Evolutionary conservation across 2,329 filamentous ascomycete genomes (phyloP), one percentile per base, ranked within the genome.

Genomic region (Graphilbum ipis-grandicollis): DNA sequence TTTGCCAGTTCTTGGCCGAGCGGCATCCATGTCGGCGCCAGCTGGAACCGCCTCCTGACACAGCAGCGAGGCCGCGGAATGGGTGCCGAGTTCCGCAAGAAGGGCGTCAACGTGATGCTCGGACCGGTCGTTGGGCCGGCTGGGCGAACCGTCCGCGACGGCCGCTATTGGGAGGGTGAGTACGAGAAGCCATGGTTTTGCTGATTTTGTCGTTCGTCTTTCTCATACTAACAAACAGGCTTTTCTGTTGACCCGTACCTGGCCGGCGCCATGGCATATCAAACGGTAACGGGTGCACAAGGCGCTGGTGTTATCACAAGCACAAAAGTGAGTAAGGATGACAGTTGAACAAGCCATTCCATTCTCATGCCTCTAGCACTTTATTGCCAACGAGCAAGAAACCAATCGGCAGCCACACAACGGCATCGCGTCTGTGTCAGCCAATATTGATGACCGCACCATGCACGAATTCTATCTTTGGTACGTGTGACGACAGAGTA

Each of bases 21-120:
- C 25, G 40, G 40, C 33, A 39, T 42, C 33, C 35, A 37, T 26
- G 35, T 44, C 3, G 33, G 36, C 26, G 29, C 36, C 1, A 60
- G 53, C 35, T 93, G 82, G 79, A 80, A 88, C 53, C 75, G 73
- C 41, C 60, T 68, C 8, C 64, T 88, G 34, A 72, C 80, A 40
- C 72, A 72, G 47, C 59, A 65, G 35, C 71, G 82, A 34, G 83
- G 75, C 19, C 58, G 68, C 37, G 77, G 75, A 33, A 84, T 92
- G 76, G 84, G 77, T 6, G 60, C 65, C 37, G 84, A 93, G 53
- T 81, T 82, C 51, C 69, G 66, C 41, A 70, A 58, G 31, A 92
- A 92, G 53, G 84, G 84, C 33, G 71, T 84, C 22, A 80, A 92
- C 50, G 66, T 90, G 14, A 68, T 79, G 38, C 63, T 92, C 7